Conservation (phyloP, 768 basidiomycete genomes). For the Amanita pallidorosea region DNA sequence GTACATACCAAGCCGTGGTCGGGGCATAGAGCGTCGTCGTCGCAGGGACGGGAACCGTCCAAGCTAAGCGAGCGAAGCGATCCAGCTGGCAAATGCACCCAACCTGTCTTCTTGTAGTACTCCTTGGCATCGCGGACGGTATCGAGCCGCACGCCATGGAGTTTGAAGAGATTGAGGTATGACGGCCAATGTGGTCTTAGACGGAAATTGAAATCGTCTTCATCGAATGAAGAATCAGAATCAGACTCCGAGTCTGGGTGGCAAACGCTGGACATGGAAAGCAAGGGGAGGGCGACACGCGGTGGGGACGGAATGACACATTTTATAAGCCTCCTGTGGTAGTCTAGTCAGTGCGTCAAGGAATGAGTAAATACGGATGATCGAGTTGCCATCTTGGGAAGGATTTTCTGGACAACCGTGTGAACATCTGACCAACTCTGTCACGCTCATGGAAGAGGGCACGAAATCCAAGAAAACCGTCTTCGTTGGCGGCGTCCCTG, state of each 20-base stretch:
- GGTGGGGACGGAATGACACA: neutral
- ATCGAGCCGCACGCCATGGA: slow-evolving; percentile 52
- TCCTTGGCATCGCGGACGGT: slow-evolving; percentile 58
- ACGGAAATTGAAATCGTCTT: slow-evolving; percentile 52
- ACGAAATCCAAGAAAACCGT: slow-evolving; percentile 78
- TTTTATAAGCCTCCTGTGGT: neutral
- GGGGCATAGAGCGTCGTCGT: slow-evolving; percentile 55
- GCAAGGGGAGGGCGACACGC: neutral
- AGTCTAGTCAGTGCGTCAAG: slow-evolving; percentile 10
- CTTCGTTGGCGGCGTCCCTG: slow-evolving; percentile 74
- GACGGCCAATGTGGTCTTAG: slow-evolving; percentile 51
- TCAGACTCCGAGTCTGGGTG: slow-evolving; percentile 21
- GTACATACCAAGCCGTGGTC: slow-evolving; percentile 59
- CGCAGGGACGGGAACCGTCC: slow-evolving; percentile 25
- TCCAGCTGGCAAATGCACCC: slow-evolving; percentile 6
- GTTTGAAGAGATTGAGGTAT: slow-evolving; percentile 35
- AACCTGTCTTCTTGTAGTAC: slow-evolving; percentile 29
- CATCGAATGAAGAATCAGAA: slow-evolving; percentile 37
- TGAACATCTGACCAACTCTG: neutral
- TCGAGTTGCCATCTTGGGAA: slow-evolving; percentile 14
- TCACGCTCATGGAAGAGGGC: slow-evolving; percentile 61
- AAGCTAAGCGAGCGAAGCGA: slow-evolving; percentile 9
- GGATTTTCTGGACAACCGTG: slow-evolving; percentile 12
- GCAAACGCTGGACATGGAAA: slow-evolving; percentile 13
- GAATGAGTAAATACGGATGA: slow-evolving; percentile 17